Conservation (phyloP, 176 grass and related monocot species). For the Dendrocalamus sinicus region DNA sequence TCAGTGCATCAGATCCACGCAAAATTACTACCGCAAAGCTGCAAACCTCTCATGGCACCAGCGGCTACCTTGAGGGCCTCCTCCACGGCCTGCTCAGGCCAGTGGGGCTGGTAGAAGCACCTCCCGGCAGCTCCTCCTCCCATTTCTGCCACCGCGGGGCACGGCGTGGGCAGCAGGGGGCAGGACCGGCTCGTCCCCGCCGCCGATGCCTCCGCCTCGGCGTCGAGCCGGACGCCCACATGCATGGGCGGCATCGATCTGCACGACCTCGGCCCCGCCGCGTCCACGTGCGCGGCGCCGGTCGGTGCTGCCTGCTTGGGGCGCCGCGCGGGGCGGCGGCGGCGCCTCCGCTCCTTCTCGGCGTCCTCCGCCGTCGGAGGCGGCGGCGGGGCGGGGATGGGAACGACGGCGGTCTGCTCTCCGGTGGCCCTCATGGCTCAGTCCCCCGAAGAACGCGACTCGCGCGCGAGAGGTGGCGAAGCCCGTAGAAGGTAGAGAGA, state of each 20-base stretch:
- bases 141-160: background rate
- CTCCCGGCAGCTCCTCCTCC: background rate
- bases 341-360: constrained; percentile 68
- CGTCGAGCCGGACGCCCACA: constrained; percentile 22
- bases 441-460: background rate
- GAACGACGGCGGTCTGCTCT: constrained; percentile 46
- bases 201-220: constrained; percentile 26
- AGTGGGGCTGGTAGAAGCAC: constrained; percentile 73
- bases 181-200: constrained; percentile 60
- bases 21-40: constrained; percentile 1
- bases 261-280: constrained; percentile 52
- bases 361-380: constrained; percentile 47
- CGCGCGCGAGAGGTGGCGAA: background rate
- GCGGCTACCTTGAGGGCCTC: constrained; percentile 73
- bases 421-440: constrained; percentile 57
- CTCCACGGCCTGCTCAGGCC: constrained; percentile 62
- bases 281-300: constrained; percentile 29
- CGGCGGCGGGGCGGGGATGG: constrained; percentile 11
- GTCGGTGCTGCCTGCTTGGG: constrained; percentile 43
- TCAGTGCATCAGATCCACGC: background rate
- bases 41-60: background rate
- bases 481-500: background rate
- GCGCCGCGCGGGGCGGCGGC: constrained; percentile 60
- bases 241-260: constrained; percentile 74
- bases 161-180: constrained; percentile 54